Percentiles rank a stretch among this genome's conserved stretches.
These are phyloP conservation scores for Macadamia tetraphylla DNA, from an alignment of 164 flowering plant genomes.

Conservation along the genomic window DNA sequence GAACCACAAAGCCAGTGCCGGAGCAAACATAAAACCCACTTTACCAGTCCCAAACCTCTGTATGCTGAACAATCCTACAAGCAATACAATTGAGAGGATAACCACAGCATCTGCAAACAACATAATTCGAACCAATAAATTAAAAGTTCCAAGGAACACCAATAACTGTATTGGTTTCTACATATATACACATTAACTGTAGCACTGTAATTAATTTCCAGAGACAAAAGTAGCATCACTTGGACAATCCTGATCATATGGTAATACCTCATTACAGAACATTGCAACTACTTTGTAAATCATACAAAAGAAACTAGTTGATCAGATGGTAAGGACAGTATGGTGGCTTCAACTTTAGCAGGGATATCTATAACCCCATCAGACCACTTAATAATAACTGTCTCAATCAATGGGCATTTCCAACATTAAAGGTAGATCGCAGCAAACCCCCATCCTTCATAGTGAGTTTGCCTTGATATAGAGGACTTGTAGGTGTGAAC, in stretches of 20 bases:
- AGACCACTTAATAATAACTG: background rate
- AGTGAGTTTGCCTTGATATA: too few relatives aligned
- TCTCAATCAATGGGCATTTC: background rate
- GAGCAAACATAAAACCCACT: conserved; percentile 70
- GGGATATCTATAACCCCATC: background rate
- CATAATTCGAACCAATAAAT: background rate
- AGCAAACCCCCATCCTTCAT: background rate
- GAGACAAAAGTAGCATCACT: background rate
- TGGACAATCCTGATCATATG: background rate
- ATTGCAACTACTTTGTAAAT: background rate
- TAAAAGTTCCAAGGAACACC: background rate
- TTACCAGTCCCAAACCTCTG: conserved; percentile 77
- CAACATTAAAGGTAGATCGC: background rate
- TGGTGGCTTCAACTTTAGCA: background rate
- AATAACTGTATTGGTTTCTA: background rate
- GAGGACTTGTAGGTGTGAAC: too few relatives aligned
- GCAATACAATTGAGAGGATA: conserved; percentile 47
- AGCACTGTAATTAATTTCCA: background rate
- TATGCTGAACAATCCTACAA: conserved; percentile 59
- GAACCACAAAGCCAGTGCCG: conserved; percentile 71
- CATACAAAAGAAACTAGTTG: background rate
- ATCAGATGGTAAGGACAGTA: background rate
- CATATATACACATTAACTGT: background rate
- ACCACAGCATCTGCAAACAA: conserved; percentile 55
- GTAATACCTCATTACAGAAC: background rate